phyloP scores from a whole-genome alignment of 768 basidiomycete genomes.

The Boletus patriciae region DNA sequence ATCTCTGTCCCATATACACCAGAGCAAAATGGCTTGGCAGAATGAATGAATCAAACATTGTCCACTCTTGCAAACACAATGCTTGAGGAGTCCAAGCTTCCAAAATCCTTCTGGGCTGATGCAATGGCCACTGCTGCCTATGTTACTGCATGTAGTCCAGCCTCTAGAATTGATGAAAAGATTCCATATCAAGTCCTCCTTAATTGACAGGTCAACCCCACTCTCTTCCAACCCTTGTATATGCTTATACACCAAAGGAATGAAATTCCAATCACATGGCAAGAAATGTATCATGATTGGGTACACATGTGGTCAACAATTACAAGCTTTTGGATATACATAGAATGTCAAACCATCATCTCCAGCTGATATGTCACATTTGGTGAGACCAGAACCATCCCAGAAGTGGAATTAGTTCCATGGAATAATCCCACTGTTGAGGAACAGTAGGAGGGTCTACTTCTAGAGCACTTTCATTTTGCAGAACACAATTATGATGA shows the following conservation, averaged over 20 bases:
- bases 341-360: neutral
- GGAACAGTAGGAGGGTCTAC: too few relatives aligned
- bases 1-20: too few relatives aligned
- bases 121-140: too few relatives aligned
- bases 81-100: too few relatives aligned
- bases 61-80: too few relatives aligned
- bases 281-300: neutral
- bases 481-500: too few relatives aligned
- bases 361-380: neutral
- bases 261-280: too few relatives aligned
- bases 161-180: neutral
- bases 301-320: neutral
- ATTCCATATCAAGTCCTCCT: neutral
- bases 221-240: neutral
- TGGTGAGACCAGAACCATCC: neutral
- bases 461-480: too few relatives aligned
- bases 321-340: neutral
- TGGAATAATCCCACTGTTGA: too few relatives aligned
- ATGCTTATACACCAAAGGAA: neutral
- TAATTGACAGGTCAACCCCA: neutral
- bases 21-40: too few relatives aligned
- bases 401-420: neutral
- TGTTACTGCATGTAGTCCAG: neutral
- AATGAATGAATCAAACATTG: too few relatives aligned
- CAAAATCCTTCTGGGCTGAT: too few relatives aligned